phyloP scores from a whole-genome alignment of 2,329 filamentous ascomycete genomes.

The Neonectria neomacrospora region DNA sequence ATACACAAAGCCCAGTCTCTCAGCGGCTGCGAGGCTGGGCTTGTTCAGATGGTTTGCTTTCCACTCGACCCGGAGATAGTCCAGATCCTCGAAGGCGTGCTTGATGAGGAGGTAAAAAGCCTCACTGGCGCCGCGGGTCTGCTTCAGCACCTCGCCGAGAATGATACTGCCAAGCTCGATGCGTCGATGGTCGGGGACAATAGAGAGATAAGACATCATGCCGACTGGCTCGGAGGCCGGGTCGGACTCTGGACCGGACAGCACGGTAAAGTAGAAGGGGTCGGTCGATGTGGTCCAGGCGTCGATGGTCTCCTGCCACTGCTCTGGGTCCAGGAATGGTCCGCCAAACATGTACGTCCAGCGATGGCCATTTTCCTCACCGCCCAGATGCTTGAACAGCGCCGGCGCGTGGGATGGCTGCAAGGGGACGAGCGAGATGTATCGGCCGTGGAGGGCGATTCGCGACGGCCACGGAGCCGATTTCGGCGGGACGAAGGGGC shows the following conservation, averaged over 20 bases:
- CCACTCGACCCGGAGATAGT: slow-evolving; percentile 71
- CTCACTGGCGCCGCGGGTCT: slow-evolving; percentile 67
- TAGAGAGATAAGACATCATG: slow-evolving; percentile 57
- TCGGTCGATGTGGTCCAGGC: slow-evolving; percentile 46
- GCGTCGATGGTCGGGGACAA: slow-evolving; percentile 58
- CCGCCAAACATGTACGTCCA: slow-evolving; percentile 51
- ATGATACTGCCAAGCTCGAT: slow-evolving; percentile 69
- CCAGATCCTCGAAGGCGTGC: slow-evolving; percentile 63
- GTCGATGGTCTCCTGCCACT: slow-evolving; percentile 36
- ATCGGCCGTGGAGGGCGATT: slow-evolving; percentile 43
- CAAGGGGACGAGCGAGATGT: slow-evolving; percentile 48
- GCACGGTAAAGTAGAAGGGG: slow-evolving; percentile 57
- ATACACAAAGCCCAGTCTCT: slow-evolving; percentile 66
- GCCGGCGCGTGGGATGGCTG: slow-evolving; percentile 41
- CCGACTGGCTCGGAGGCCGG: slow-evolving; percentile 53
- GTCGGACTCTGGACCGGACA: slow-evolving; percentile 46
- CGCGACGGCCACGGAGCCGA: slow-evolving; percentile 33
- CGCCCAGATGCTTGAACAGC: slow-evolving; percentile 49
- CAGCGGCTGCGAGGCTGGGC: slow-evolving; percentile 64
- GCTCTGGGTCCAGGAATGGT: slow-evolving; percentile 33
- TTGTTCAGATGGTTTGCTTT: slow-evolving; percentile 69
- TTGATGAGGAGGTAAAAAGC: slow-evolving; percentile 65
- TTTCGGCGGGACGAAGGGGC: slow-evolving; percentile 32
- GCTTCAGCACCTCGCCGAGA: slow-evolving; percentile 61
- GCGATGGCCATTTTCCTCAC: slow-evolving; percentile 44